Evolutionary conservation across 106 monocot genomes (phyloP), one percentile per base, ranked within the genome.

Genomic region (Dactylorhiza incarnata): DNA sequence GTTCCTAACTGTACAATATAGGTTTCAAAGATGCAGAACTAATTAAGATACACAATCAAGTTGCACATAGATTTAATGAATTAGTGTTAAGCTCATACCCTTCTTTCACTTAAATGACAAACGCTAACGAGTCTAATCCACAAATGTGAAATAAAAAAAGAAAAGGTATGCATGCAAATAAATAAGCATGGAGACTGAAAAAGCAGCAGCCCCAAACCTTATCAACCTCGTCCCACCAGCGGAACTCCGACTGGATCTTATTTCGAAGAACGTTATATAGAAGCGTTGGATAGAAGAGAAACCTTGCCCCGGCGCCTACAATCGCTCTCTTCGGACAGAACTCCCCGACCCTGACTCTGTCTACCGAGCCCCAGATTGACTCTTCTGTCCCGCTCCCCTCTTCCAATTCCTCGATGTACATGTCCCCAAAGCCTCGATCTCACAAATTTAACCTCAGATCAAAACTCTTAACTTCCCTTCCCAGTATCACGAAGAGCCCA

Each of bases 181-280:
- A 11, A 5, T 23, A 62, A 62, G 2, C 17, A 62, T 22, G 11
- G 26, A 65, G 25, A 26, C 20, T 25, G 68, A 45, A 45, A 44
- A 68, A 69, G 1, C 0, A n/a, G 17, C 45, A 46, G 29, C 17
- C 9, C 45, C 76, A 47, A 19, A 87, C 90, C 90, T 90, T 71
- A 77, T 85, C 90, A 22, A 90, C 83, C 47, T 83, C 69, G 79
- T 90, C 87, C 90, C 90, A 90, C 90, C 90, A 90, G 24, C 78
- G 81, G 66, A 90, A 90, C 71, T 79, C 84, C 9, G 85, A 6
- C 81, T 87, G 79, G 72, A 90, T 69, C 66, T 73, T 83, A 56
- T 90, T 87, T 66, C 87, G 71, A 6, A 83, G 46, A 51, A 90
- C 85, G 73, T 90, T 87, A 67, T 90, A 90, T 24, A 85, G 10